These are phyloP conservation scores for Colletotrichum lupini DNA, from an alignment of 2,329 filamentous ascomycete species.

Conservation along the genomic window DNA sequence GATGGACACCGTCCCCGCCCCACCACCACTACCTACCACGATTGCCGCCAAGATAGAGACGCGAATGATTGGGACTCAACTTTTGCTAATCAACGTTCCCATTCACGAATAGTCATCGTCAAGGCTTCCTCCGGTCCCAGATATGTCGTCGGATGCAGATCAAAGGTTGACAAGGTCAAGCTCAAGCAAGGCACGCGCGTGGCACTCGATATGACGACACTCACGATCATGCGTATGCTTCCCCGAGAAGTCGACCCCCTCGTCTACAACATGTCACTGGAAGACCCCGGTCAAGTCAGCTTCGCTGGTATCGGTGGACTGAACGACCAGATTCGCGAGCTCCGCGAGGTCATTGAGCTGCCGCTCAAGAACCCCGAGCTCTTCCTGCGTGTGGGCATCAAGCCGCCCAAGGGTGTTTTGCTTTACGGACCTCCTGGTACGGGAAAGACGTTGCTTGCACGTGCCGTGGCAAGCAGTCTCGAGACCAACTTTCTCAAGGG, in stretches of 20 bases:
- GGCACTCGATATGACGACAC: conserved; percentile 98
- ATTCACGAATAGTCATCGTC: conserved; percentile 79
- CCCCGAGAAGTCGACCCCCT: conserved; percentile 97
- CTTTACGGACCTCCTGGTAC: conserved; percentile 97
- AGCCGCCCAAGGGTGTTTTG: conserved; percentile 96
- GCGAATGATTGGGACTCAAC: not conserved
- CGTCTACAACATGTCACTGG: conserved; percentile 99
- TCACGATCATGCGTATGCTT: conserved; percentile 99
- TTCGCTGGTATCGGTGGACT: conserved; percentile 97
- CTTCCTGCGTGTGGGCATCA: conserved; percentile 96
- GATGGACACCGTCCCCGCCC: not conserved
- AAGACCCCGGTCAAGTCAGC: conserved; percentile 97
- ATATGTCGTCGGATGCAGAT: conserved; percentile 98
- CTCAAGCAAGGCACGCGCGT: conserved; percentile 98
- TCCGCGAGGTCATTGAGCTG: conserved; percentile 97
- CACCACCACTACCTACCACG: not conserved
- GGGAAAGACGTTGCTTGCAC: conserved; percentile 93
- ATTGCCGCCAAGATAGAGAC: not conserved
- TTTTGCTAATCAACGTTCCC: not conserved
- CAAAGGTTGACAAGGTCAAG: conserved; percentile 97
- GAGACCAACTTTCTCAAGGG: conserved; percentile 99
- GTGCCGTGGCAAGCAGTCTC: conserved; percentile 94
- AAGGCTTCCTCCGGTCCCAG: conserved; percentile 97
- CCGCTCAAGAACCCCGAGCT: conserved; percentile 99
- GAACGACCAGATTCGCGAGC: conserved; percentile 97